These are phyloP conservation scores for Calonectria multiphialidica DNA, from an alignment of 2,329 filamentous ascomycete genomes.

Conservation along the genomic window DNA sequence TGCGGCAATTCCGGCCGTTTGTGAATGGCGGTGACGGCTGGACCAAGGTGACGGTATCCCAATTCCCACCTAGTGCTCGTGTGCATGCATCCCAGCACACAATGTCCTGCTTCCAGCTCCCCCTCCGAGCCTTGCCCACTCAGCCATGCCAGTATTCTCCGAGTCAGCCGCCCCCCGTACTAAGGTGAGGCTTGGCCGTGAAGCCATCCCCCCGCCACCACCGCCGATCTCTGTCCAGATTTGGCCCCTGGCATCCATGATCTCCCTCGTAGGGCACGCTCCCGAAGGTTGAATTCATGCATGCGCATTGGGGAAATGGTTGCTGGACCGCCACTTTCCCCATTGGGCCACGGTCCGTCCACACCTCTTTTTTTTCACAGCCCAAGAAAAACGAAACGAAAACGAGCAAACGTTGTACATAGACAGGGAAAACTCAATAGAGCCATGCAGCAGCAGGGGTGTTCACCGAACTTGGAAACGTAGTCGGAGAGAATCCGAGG, in stretches of 20 bases:
- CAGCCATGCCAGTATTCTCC: not conserved
- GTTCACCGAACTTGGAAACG: not conserved
- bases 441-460: not conserved
- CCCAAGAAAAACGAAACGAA: not conserved
- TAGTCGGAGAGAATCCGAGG: not conserved
- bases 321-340: conserved; percentile 2
- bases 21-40: conserved; percentile 20
- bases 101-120: not conserved
- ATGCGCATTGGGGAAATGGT: not conserved
- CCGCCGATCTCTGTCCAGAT: conserved; percentile 1
- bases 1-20: conserved; percentile 11
- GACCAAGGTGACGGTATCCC: conserved; percentile 3
- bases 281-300: conserved; percentile 6
- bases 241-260: not conserved
- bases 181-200: conserved; percentile 5
- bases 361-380: not conserved
- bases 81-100: not conserved
- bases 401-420: not conserved
- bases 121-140: not conserved
- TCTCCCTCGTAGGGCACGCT: conserved; percentile 4
- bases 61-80: conserved; percentile 1
- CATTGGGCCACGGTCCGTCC: not conserved
- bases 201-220: not conserved
- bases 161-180: not conserved
- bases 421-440: not conserved